Conservation (phyloP, 108 stramenopile genomes). For the Cyclotella atomus region DNA sequence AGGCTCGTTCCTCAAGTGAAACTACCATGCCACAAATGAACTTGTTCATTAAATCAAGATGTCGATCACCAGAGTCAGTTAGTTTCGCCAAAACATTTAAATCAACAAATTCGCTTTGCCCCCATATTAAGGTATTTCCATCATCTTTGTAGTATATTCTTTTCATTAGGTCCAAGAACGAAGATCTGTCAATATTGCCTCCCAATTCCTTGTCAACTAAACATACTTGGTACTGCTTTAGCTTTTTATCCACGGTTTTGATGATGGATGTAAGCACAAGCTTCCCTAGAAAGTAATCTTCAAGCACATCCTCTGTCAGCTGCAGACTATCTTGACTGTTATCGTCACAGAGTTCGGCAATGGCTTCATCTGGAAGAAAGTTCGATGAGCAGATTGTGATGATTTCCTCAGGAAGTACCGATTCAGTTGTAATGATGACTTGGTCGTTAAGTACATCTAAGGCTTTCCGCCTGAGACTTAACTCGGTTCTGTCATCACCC, state of each 20-base stretch:
- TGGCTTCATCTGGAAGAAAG: conserved; percentile 71
- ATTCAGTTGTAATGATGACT: conserved; percentile 23
- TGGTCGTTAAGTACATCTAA: conserved; percentile 31
- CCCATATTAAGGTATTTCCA: conserved; percentile 27
- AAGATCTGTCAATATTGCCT: conserved; percentile 4
- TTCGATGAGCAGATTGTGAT: conserved; percentile 66
- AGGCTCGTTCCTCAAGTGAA: conserved; percentile 61
- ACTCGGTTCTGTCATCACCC: neutral
- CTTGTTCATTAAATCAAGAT: conserved; percentile 20
- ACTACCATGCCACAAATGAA: conserved; percentile 55
- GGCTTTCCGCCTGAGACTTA: conserved; percentile 6
- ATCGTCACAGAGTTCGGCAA: conserved; percentile 52
- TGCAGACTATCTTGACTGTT: conserved; percentile 19
- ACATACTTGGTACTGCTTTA: conserved; percentile 23
- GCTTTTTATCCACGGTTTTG: conserved; percentile 47
- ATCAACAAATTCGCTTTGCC: conserved; percentile 23
- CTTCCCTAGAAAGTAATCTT: conserved; percentile 76
- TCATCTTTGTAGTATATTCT: conserved; percentile 6
- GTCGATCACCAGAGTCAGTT: neutral
- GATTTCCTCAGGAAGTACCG: conserved; percentile 63
- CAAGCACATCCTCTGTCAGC: conserved; percentile 27
- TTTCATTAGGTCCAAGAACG: conserved; percentile 21
- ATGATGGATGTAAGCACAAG: conserved; percentile 63
- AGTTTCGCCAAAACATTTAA: conserved; percentile 18
- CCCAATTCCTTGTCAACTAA: neutral